Evolutionary conservation across 371 early-diverging fungal genomes (phyloP), one percentile per base, ranked within the genome.

Genomic region (Coemansia sp.): DNA sequence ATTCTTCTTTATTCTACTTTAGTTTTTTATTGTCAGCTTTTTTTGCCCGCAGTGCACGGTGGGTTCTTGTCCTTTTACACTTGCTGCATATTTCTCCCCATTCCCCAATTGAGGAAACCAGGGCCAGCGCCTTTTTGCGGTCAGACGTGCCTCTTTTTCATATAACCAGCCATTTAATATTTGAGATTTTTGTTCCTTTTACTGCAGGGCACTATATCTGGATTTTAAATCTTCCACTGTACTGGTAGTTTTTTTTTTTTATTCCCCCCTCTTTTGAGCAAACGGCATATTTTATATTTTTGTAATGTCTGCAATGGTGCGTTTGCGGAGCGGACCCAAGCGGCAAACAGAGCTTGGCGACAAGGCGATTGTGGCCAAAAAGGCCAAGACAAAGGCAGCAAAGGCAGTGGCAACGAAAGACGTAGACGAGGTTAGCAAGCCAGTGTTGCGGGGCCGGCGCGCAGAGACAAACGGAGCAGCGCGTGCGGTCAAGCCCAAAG

Each of bases 221-320:
- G n/a, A 44, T 15, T 44, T 44, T n/a, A 15, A 13, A 15, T 44
- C 44, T 44, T 44, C 44, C 44, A n/a, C 44, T 44, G 44, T 44
- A 44, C 15, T 44, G 49, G 49, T 49, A 48, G 19, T 21, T n/a
- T 46, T 40, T 44, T 44, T 41, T 44, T 44, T 44, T 19, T 26
- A 26, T 26, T 26, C 26, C 49, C 21, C 49, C 9, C 9, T 49
- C 6, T 49, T n/a, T 44, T 36, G 36, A 36, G 36, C 36, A 36
- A 36, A 36, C 9, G 11, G 36, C 44, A 44, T n/a, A 44, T n/a
- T 29, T 26, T 26, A 26, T 26, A 26, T 26, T 26, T 26, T 26
- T 29, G 4, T 44, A 44, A 76, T 74, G 76, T 68, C 75, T 54
- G 64, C 76, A 1, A 68, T 68, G 65, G 76, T 69, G 49, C 77